Conservation (phyloP, 176 grass and related monocot genomes). For the Aegilops umbellulata region DNA sequence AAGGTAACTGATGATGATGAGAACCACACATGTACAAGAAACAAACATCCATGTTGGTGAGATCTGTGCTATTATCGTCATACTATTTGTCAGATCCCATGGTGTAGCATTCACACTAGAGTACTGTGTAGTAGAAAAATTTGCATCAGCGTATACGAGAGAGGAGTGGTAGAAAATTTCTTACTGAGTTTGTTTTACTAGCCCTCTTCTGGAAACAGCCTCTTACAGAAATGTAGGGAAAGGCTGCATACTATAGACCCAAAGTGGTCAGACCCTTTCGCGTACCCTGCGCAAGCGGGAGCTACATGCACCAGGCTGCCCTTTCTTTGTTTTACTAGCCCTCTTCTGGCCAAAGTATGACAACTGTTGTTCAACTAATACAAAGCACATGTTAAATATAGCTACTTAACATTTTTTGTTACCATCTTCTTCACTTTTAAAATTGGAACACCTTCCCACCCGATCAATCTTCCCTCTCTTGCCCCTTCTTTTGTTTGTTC, state of each 20-base stretch:
- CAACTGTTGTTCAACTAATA: not conserved
- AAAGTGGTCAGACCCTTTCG: too few species aligned
- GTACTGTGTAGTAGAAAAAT: not conserved
- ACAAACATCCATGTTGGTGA: not conserved
- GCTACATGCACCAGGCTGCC: too few species aligned
- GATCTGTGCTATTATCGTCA: not conserved
- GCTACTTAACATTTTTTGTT: not conserved
- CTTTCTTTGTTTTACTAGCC: not conserved
- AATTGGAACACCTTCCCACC: not conserved
- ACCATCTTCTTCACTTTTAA: not conserved
- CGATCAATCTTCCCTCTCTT: not conserved
- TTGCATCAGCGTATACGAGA: not conserved
- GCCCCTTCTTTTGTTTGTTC: not conserved
- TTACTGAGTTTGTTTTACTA: not conserved
- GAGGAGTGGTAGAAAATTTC: not conserved
- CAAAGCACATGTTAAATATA: not conserved
- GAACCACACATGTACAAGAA: not conserved
- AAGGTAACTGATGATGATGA: not conserved
- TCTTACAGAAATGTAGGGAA: too few species aligned
- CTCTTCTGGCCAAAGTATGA: not conserved
- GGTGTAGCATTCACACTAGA: not conserved
- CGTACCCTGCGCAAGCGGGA: too few species aligned
- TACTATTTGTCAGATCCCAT: not conserved
- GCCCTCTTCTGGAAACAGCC: too few species aligned
- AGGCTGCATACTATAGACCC: too few species aligned